A percentile compares a stretch with the other conserved stretches of the same genome.
Evolutionary conservation across 805 yeast species (phyloP).

Genomic region (Lipomyces sp.): DNA sequence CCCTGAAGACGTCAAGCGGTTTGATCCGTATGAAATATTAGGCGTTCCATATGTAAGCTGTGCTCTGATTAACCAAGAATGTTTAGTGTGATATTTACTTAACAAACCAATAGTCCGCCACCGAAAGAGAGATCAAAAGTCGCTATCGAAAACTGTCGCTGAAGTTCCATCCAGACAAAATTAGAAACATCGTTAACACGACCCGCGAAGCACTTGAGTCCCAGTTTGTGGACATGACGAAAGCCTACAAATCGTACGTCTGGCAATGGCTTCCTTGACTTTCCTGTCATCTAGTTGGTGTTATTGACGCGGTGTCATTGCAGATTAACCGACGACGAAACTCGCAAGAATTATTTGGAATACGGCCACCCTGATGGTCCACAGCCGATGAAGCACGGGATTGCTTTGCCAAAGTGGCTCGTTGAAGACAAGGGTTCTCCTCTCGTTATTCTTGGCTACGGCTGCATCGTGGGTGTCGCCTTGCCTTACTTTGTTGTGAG

Average conservation of each 20-base stretch:
- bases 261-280: background rate
- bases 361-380: conserved; percentile 99
- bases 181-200: conserved; percentile 54
- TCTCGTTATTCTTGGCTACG: conserved; percentile 61
- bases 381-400: conserved; percentile 83
- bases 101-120: conserved; percentile 43
- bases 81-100: background rate
- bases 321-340: conserved; percentile 75
- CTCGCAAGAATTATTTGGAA: conserved; percentile 73
- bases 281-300: background rate
- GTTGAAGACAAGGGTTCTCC: conserved; percentile 79
- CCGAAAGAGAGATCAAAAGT: conserved; percentile 73
- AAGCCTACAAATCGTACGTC: conserved; percentile 77
- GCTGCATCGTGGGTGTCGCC: conserved; percentile 67
- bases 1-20: conserved; percentile 41
- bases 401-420: conserved; percentile 88
- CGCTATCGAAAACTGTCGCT: conserved; percentile 83
- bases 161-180: conserved; percentile 91
- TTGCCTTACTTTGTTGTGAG: conserved; percentile 70
- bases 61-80: too few species aligned
- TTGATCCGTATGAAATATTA: conserved; percentile 89
- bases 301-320: background rate
- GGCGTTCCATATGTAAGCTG: conserved; percentile 53
- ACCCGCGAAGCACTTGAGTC: conserved; percentile 67
- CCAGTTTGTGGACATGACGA: conserved; percentile 72